phyloP scores from a whole-genome alignment of 108 stramenopile species.

The Hondaea fermentalgiana region DNA sequence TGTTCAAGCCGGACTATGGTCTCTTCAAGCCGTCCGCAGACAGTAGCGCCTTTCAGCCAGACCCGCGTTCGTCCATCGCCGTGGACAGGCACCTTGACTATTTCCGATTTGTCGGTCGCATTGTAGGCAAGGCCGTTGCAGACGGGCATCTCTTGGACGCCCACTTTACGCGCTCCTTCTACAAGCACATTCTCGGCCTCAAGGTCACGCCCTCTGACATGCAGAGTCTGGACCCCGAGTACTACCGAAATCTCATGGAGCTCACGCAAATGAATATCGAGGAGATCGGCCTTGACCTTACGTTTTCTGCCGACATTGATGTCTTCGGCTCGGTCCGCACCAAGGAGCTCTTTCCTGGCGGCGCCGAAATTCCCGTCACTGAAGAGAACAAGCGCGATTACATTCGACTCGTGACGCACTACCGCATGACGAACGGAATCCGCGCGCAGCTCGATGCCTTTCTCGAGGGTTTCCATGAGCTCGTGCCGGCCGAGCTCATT shows the following conservation, averaged over 20 bases:
- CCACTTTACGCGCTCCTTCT: constrained; percentile 91
- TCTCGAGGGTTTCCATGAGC: constrained; percentile 87
- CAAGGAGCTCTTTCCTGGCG: constrained; percentile 80
- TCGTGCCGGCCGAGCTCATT: constrained; percentile 83
- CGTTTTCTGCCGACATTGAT: constrained; percentile 87
- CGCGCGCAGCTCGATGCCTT: constrained; percentile 86
- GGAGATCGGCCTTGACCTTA: constrained; percentile 70
- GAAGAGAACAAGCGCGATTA: constrained; percentile 85
- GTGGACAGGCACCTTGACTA: constrained; percentile 89
- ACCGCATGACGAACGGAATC: constrained; percentile 93
- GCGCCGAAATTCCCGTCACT: constrained; percentile 77
- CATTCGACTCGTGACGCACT: constrained; percentile 83
- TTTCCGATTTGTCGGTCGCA: constrained; percentile 90
- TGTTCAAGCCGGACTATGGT: constrained; percentile 95
- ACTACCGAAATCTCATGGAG: constrained; percentile 70
- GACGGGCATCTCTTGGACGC: constrained; percentile 93
- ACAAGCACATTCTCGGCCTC: constrained; percentile 95
- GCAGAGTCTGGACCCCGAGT: constrained; percentile 70
- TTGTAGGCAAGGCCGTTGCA: constrained; percentile 89
- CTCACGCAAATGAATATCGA: constrained; percentile 64
- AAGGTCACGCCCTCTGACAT: constrained; percentile 83
- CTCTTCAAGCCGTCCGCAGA: constrained; percentile 91
- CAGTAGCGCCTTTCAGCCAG: constrained; percentile 71
- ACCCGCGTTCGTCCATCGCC: constrained; percentile 5
- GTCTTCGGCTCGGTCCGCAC: constrained; percentile 65